Base-by-base conservation (phyloP, 202 grass and related monocot species). In the Brachypodium distachyon region DNA sequence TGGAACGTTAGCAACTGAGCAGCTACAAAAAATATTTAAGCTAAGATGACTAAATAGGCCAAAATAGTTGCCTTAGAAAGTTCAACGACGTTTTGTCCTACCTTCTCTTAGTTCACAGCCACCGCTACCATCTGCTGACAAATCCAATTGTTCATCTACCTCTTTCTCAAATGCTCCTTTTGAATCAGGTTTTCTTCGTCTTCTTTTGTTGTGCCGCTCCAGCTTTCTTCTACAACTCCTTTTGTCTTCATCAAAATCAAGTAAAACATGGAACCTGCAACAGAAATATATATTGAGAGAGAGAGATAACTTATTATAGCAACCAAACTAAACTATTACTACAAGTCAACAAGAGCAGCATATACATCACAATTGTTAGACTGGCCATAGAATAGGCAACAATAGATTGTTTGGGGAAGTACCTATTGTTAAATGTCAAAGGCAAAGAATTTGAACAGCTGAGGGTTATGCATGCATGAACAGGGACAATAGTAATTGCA, bases 211-310 rank as follows among this genome's bases (percentile, higher is more conserved):
- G 78, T 99, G 96, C 34, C 83, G 63, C 83, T 99, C 96, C 72
- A 99, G 48, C 76, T 99, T 99, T 85, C 96, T 90, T 83, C 96
- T 93, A 70, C 96, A 99, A 70, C 96, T 99, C 57, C 96, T 87
- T 88, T 99, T 99, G 57, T 91, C 96, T 78, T 99, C 96, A 89
- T 99, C 96, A 41, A 99, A 99, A 89, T 99, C 92, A 7, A 83
- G 51, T 33, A 99, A 83, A 70, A 99, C 19, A 86, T 99, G 96
- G 81, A 99, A 99, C 81, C 96, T 99, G 87, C 27, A 93, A 81
- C 14, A 19, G 1, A 67, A 57, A 70, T 25, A 74, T 9, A 57
- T 65, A 50, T 7, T 54, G 37, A 63, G 27, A 76, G 2, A 33
- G 54, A 48, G 38, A 63, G 50, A 64, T 2, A 74, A 68, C 12